Evolutionary conservation across 148 eudicot species (phyloP).

Genomic region (Mesembryanthemum crystallinum): DNA sequence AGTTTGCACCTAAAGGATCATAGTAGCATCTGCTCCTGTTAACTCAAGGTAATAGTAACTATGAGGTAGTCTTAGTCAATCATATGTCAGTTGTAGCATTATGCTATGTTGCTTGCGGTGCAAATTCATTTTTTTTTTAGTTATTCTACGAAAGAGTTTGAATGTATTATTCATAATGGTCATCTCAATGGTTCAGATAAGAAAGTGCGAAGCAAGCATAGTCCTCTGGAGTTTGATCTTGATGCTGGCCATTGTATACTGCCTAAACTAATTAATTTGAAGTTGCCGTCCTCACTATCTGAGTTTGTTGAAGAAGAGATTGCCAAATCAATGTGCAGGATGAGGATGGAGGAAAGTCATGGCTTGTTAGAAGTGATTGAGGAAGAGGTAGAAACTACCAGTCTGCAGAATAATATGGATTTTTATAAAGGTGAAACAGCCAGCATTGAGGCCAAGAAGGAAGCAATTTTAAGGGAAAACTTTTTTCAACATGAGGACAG

Average conservation of each 20-base stretch:
- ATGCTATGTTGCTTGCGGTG: neutral
- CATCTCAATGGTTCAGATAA: slow-evolving; percentile 39
- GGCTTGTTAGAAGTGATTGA: slow-evolving; percentile 33
- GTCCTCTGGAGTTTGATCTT: slow-evolving; percentile 59
- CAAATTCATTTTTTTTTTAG: neutral
- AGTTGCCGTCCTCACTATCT: slow-evolving; percentile 63
- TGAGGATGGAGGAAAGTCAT: slow-evolving; percentile 41
- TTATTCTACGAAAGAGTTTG: neutral
- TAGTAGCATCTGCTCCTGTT: neutral
- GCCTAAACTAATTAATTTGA: slow-evolving; percentile 67
- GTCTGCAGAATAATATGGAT: slow-evolving; percentile 19
- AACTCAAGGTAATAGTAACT: neutral
- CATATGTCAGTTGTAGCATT: neutral
- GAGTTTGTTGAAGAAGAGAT: slow-evolving; percentile 74
- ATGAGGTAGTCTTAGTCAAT: neutral
- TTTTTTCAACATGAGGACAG: slow-evolving; percentile 37
- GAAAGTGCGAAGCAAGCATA: slow-evolving; percentile 26
- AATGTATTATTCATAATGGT: slow-evolving; percentile 7
- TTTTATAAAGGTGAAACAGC: slow-evolving; percentile 30
- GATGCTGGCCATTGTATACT: slow-evolving; percentile 62
- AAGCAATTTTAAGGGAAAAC: slow-evolving; percentile 60
- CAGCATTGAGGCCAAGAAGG: slow-evolving; percentile 63
- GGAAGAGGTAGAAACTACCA: slow-evolving; percentile 34
- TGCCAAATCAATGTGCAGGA: slow-evolving; percentile 38
- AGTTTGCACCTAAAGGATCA: neutral